A percentile compares a stretch with the other conserved stretches of the same genome.
Evolutionary conservation across 768 basidiomycete species (phyloP).

Genomic region (Lepiota brunneoincarnata): DNA sequence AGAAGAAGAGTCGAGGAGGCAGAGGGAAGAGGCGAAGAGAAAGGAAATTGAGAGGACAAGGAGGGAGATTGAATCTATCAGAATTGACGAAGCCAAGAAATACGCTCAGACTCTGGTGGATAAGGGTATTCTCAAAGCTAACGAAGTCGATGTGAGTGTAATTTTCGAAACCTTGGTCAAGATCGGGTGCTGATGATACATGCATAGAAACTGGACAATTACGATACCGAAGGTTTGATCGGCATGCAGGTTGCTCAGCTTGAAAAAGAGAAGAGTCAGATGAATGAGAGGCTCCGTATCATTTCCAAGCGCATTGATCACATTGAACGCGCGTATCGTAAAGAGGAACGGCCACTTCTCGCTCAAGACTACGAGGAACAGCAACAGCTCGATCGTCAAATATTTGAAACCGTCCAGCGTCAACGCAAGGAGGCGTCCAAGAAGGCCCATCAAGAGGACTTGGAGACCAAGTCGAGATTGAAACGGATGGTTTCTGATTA

Average conservation of each 20-base stretch:
- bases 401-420: conserved; percentile 61
- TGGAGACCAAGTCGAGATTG: conserved; percentile 76
- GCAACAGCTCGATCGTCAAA: conserved; percentile 70
- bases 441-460: conserved; percentile 57
- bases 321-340: conserved; percentile 90
- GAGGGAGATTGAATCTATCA: conserved; percentile 77
- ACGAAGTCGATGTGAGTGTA: conserved; percentile 62
- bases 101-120: conserved; percentile 82
- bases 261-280: conserved; percentile 93
- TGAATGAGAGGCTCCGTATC: conserved; percentile 78
- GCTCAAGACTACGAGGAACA: conserved; percentile 84
- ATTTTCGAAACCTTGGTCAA: conserved; percentile 7
- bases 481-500: conserved; percentile 74
- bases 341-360: conserved; percentile 87
- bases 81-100: conserved; percentile 83
- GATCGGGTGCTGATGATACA: neutral
- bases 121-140: conserved; percentile 63
- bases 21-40: conserved; percentile 61
- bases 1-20: conserved; percentile 62
- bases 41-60: conserved; percentile 62
- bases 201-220: conserved; percentile 70
- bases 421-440: conserved; percentile 54
- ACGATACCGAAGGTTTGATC: conserved; percentile 85
- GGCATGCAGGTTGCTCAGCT: conserved; percentile 90
- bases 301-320: conserved; percentile 91